phyloP scores from a whole-genome alignment of 495 filamentous ascomycete genomes.

The Penicillium antarcticum region DNA sequence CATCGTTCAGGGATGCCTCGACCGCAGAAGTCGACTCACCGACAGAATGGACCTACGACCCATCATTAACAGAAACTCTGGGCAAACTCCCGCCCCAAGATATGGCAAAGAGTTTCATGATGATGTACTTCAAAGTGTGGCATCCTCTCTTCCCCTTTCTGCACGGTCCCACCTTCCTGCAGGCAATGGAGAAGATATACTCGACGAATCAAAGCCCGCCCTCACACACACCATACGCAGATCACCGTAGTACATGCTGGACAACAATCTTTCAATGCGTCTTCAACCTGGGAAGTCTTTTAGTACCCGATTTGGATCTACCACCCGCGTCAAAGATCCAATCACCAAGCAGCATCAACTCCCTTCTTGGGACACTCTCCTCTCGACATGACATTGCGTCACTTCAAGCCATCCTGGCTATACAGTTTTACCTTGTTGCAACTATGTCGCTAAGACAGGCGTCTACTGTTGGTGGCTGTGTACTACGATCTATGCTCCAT shows the following conservation, averaged over 20 bases:
- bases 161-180: constrained; percentile 48
- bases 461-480: constrained; percentile 37
- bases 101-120: constrained; percentile 33
- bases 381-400: constrained; percentile 35
- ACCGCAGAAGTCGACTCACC: constrained; percentile 9
- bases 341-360: constrained; percentile 25
- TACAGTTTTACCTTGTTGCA: constrained; percentile 37
- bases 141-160: constrained; percentile 51
- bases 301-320: constrained; percentile 25
- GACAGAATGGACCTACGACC: constrained; percentile 33
- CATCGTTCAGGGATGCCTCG: constrained; percentile 11
- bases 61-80: constrained; percentile 21
- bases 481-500: constrained; percentile 39
- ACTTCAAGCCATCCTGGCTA: constrained; percentile 35
- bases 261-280: constrained; percentile 39
- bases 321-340: constrained; percentile 26
- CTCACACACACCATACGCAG: not conserved
- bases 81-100: constrained; percentile 30
- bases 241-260: constrained; percentile 33
- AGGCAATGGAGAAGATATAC: constrained; percentile 42
- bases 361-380: constrained; percentile 26
- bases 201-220: constrained; percentile 8
- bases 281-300: constrained; percentile 33
- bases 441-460: constrained; percentile 39
- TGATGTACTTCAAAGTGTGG: constrained; percentile 43